Evolutionary conservation across 2,329 filamentous ascomycete species (phyloP), one percentile per base, ranked within the genome.

Genomic region (Fusarium avenaceum): DNA sequence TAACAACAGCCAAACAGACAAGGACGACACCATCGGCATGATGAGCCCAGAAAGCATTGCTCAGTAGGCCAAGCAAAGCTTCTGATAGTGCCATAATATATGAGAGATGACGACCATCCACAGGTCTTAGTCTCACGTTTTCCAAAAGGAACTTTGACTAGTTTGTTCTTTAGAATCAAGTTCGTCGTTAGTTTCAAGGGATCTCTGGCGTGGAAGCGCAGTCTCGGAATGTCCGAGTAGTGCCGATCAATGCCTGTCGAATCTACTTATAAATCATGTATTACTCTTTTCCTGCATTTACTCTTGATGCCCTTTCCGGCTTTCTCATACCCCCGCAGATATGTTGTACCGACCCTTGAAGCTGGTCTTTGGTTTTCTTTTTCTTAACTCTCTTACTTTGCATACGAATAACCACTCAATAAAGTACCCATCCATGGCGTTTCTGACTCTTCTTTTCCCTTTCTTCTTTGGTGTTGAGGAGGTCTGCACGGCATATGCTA

Each of bases 11-110:
- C 88, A 89, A 76, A 90, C 67, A 57, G 90, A 90, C 71, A 90
- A 91, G 75, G 89, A 89, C 57, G 88, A 88, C 52, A 86, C 84
- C 19, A 88, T 89, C 32, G 90, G 90, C 20, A 93, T 95, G 88
- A 93, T 95, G 84, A 96, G 92, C 76, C 93, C 93, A 6, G 90
- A 95, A 80, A 94, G 92, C 77, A 88, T 93, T 69, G 85, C 86
- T 57, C 78, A 81, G 75, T 81, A 78, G 70, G 69, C 63, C 63
- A 71, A 43, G 62, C 70, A 69, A 51, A 30, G 49, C 56, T 72
- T 68, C 45, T 51, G 44, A 57, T 53, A 48, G 57, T 46, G 55
- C 50, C 43, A 49, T 39, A 33, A 19, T 20, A 38, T 32, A 40
- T 26, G 48, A 51, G 39, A 58, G 38, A 15, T 44, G 46, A 50